A percentile compares a stretch with the other conserved stretches of the same genome.
Conservation (phyloP, 2,329 filamentous ascomycete species). For the Plectosphaerella sp. region DNA sequence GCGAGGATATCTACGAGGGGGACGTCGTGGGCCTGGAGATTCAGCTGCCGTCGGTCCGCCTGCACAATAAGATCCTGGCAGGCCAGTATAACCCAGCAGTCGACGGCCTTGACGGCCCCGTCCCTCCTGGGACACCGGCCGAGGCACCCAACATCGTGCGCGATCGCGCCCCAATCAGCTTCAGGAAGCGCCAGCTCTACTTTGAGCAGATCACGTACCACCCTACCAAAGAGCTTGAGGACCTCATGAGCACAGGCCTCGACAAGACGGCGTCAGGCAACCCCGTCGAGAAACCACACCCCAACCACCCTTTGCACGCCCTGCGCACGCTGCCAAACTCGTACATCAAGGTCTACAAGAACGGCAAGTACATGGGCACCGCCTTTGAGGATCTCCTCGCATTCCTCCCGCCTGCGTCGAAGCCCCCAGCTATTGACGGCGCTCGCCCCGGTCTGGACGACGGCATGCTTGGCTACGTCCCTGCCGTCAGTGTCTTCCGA, state of each 20-base stretch:
- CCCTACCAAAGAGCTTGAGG: conserved; percentile 81
- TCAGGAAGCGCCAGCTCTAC: conserved; percentile 80
- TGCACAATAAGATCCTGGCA: conserved; percentile 85
- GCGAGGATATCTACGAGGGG: conserved; percentile 77
- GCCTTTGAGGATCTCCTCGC: conserved; percentile 84
- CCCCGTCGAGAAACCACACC: conserved; percentile 59
- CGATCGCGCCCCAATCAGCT: conserved; percentile 90
- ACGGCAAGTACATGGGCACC: conserved; percentile 79
- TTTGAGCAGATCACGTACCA: conserved; percentile 93
- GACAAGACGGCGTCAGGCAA: conserved; percentile 27
- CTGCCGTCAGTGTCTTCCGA: conserved; percentile 85
- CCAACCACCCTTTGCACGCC: conserved; percentile 68
- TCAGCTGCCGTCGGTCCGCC: conserved; percentile 74
- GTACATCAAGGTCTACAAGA: conserved; percentile 87
- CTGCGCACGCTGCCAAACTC: conserved; percentile 83
- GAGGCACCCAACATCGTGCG: conserved; percentile 75
- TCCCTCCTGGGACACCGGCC: conserved; percentile 33
- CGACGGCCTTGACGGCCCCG: conserved; percentile 59
- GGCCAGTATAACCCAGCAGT: conserved; percentile 85
- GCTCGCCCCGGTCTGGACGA: conserved; percentile 88
- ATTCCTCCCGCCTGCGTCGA: conserved; percentile 87
- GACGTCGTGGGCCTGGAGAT: conserved; percentile 95
- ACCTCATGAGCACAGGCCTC: conserved; percentile 65
- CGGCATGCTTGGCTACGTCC: conserved; percentile 92
- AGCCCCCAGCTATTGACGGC: conserved; percentile 64